Base-by-base conservation (phyloP, 2,329 filamentous ascomycete genomes). In the Emydomyces testavorans region DNA sequence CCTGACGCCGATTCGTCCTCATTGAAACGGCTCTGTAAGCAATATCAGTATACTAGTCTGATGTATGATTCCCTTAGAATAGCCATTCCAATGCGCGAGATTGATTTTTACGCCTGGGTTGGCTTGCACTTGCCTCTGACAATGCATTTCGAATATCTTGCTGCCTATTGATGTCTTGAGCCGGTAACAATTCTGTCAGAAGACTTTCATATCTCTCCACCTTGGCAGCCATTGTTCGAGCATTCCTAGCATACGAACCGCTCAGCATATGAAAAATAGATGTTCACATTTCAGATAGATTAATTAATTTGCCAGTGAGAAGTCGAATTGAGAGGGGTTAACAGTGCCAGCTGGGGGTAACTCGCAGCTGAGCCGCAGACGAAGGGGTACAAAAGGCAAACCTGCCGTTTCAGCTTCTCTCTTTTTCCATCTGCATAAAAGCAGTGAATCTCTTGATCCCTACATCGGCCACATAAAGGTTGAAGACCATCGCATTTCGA, bases 401-500 rank as follows among this genome's bases (percentile, higher is more conserved):
- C 36, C 34, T 46, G 28, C 44, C 37, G 40, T 49, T 52, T 65
- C 61, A 57, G 60, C 50, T 61, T 65, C 46, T 67, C 63, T 43
- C 62, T 60, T 36, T 64, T 62, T 18, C 56, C 61, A 24, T 60
- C 58, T 10, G 53, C 52, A 54, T 68, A 67, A 20, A 58, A 52
- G 50, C 65, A 68, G 1, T 53, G 28, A 4, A 57, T 32, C 6
- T 53, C 48, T 42, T 56, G 57, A 8, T 60, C 57, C 20, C 47
- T 47, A 47, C 65, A 68, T 24, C 64, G 61, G 8, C 57, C 52
- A 52, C 64, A 67, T 18, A 44, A 32, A 2, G 65, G 64, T 20
- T 55, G 58, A 21, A 49, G 52, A 3, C 64, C 64, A 53, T 62
- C 61, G 53, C 64, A 67, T 38, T 63, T 65, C 51, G 65, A 60